Evolutionary conservation across 1,139 yeast species (phyloP).

Genomic region (Scheffersomyces titani): DNA sequence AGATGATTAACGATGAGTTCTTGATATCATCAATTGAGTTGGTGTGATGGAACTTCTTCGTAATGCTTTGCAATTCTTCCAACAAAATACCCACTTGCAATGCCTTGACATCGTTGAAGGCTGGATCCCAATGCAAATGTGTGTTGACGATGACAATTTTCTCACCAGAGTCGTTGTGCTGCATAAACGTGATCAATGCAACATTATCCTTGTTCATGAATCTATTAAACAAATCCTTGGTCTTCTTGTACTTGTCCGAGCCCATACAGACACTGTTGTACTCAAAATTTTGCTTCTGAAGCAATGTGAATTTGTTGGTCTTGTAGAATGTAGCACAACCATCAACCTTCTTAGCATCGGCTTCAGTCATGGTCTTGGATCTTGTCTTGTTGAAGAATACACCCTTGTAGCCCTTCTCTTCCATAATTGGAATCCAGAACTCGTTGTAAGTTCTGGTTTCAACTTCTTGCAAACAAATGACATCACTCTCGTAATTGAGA

Average conservation of each 20-base stretch:
- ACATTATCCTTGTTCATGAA: slow-evolving; percentile 95
- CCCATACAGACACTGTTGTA: slow-evolving; percentile 87
- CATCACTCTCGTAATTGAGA: slow-evolving; percentile 63
- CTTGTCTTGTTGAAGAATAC: slow-evolving; percentile 85
- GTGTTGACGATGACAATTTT: slow-evolving; percentile 79
- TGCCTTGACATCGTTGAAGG: slow-evolving; percentile 91
- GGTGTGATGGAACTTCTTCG: slow-evolving; percentile 52
- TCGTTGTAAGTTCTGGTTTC: slow-evolving; percentile 86
- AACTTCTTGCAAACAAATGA: slow-evolving; percentile 92
- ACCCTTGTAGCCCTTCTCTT: slow-evolving; percentile 76
- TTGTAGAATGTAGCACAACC: slow-evolving; percentile 95
- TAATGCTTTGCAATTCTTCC: slow-evolving; percentile 75
- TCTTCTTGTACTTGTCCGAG: slow-evolving; percentile 85
- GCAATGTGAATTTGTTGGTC: slow-evolving; percentile 63
- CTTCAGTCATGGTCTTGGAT: slow-evolving; percentile 86
- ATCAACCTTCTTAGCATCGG: slow-evolving; percentile 87
- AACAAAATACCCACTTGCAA: slow-evolving; percentile 90
- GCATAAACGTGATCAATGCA: slow-evolving; percentile 79
- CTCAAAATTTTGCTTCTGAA: slow-evolving; percentile 76
- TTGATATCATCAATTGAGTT: slow-evolving; percentile 55
- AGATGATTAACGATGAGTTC: slow-evolving; percentile 73
- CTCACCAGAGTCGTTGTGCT: slow-evolving; percentile 72
- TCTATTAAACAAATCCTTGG: slow-evolving; percentile 92
- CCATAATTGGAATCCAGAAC: slow-evolving; percentile 78
- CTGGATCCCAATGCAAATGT: slow-evolving; percentile 98